Base-by-base conservation (phyloP, 2,329 filamentous ascomycete genomes). In the Camptophora hylomeconis region DNA sequence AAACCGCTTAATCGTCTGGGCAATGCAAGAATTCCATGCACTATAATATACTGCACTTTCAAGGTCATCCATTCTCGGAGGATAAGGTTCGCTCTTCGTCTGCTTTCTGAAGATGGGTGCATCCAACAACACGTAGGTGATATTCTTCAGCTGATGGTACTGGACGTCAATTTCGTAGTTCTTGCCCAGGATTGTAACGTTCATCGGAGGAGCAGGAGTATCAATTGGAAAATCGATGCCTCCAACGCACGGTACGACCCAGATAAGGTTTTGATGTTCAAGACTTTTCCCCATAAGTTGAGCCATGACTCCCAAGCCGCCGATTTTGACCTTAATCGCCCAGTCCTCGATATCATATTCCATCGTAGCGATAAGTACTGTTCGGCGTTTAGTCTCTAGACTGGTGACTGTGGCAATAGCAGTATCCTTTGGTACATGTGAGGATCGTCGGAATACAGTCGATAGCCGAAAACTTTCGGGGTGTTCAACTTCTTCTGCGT, bases 261-360 rank as follows among this genome's bases (percentile, higher is more conserved):
- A 79, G 38, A 78, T 67, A 1, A 78, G 57, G 45, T 77, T 65
- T 41, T 75, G 65, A 39, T 78, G 71, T 3, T 65, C 58, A 8
- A 78, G 61, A 29, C 72, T 67, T 45, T 74, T 72, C 10, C 69
- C 69, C 73, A 78, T 78, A 2, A 78, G 54, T 41, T 75, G 69
- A 19, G 74, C 72, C 73, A 79, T 79, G 36, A 77, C 73, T 47
- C 74, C 74, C 4, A 79, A 58, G 35, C 74, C 74, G 34, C 74
- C 74, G 24, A 79, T 79, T 53, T 79, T 79, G 52, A 79, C 72
- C 50, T 75, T 78, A 52, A 79, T 73, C 3, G 53, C 61, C 69
- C 74, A 78, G 45, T 79, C 74, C 31, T 74, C 69, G 36, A 79
- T 77, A 37, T 78, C 72, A 50, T 79, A 79, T 48, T 79, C 74